Evolutionary conservation across 2,329 filamentous ascomycete species (phyloP).

Genomic region (Pestalotiopsis sp.): DNA sequence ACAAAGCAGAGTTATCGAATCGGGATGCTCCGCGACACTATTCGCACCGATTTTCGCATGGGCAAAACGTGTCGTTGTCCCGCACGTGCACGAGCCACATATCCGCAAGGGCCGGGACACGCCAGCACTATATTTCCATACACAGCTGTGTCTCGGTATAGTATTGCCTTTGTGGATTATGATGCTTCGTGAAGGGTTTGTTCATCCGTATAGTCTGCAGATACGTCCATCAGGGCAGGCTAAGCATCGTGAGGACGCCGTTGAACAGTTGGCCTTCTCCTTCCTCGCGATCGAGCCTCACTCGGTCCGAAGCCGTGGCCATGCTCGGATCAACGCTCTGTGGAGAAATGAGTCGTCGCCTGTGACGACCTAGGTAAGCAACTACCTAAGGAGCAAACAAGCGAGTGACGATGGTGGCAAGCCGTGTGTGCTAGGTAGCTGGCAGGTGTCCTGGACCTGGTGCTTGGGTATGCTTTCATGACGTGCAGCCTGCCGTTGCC

Average conservation of each 20-base stretch:
- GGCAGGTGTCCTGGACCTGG: neutral
- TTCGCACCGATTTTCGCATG: constrained; percentile 4
- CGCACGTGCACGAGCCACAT: neutral
- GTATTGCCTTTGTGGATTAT: too few relatives aligned
- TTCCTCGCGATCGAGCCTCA: neutral
- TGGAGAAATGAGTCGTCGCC: neutral
- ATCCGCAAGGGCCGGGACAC: too few relatives aligned
- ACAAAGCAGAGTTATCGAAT: neutral
- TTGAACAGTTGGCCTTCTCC: neutral
- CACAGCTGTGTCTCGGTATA: too few relatives aligned
- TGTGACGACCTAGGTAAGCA: neutral
- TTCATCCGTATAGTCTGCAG: too few relatives aligned
- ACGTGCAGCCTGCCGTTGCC: neutral
- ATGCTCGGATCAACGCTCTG: neutral
- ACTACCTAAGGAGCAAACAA: neutral
- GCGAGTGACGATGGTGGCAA: neutral
- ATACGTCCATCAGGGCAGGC: neutral
- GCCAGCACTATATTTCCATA: too few relatives aligned
- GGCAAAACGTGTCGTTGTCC: neutral
- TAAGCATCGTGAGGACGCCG: neutral
- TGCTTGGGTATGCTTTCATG: neutral
- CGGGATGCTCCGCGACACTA: neutral
- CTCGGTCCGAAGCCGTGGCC: neutral
- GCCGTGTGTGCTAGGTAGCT: neutral
- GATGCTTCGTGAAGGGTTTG: too few relatives aligned